These are phyloP conservation scores for Protomyces inouyei DNA, from an alignment of 1,139 yeast genomes.

Conservation along the genomic window DNA sequence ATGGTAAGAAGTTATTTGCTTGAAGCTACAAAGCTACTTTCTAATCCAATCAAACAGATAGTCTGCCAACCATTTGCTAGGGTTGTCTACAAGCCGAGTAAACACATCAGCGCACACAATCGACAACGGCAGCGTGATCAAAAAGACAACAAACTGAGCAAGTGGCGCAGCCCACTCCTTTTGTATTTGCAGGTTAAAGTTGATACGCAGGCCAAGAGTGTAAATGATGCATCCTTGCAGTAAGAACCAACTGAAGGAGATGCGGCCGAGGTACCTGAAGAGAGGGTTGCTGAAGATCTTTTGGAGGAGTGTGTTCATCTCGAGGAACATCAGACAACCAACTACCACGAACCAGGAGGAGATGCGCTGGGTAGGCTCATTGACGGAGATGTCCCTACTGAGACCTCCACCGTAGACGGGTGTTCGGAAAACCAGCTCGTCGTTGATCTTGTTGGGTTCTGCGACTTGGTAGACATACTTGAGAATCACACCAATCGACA, in stretches of 20 bases:
- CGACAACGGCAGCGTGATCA: slow-evolving; percentile 3
- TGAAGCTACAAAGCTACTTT: neutral
- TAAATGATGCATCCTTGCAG: slow-evolving; percentile 19
- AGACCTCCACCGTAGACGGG: slow-evolving; percentile 25
- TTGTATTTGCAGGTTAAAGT: slow-evolving; percentile 4
- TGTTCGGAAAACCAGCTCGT: slow-evolving; percentile 18
- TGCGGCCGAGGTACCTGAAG: slow-evolving; percentile 20
- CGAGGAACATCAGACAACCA: slow-evolving; percentile 19
- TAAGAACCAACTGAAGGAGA: slow-evolving; percentile 22
- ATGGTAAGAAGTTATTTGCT: too few species aligned
- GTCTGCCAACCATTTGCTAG: slow-evolving; percentile 23
- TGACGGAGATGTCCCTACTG: slow-evolving; percentile 6
- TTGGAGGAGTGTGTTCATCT: slow-evolving; percentile 11
- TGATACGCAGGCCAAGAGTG: slow-evolving; percentile 23
- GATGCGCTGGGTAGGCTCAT: slow-evolving; percentile 20
- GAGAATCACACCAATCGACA: slow-evolving; percentile 13
- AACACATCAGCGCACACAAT: slow-evolving; percentile 10
- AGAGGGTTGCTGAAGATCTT: slow-evolving; percentile 11
- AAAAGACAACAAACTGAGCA: slow-evolving; percentile 19
- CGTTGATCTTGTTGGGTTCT: slow-evolving; percentile 16
- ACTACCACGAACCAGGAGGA: slow-evolving; percentile 27
- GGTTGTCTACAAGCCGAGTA: slow-evolving; percentile 20
- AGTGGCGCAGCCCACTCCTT: slow-evolving; percentile 18
- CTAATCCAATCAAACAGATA: slow-evolving; percentile 20
- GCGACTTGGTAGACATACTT: slow-evolving; percentile 24